Base-by-base conservation (phyloP, 495 filamentous ascomycete species). In the Xylaria intraflava region DNA sequence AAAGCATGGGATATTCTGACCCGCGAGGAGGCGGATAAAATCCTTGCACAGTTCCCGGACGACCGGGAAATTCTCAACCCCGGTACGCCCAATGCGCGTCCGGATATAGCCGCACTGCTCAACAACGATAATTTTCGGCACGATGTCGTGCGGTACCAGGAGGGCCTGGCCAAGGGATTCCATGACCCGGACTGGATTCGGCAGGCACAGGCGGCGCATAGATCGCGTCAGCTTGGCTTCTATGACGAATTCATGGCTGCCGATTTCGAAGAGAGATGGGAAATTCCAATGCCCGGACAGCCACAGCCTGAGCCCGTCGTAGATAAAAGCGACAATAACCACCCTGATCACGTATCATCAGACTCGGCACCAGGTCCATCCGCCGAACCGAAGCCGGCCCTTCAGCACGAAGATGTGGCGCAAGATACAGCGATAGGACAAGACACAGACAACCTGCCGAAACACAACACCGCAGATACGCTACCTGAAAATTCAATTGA, bases 191-290 rank as follows among this genome's bases (percentile, higher is more conserved):
- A 78, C 55, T 93, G 88, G 88, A 72, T 84, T 46, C 66, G 58
- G 9, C 71, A 85, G 56, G 88, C 88, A 3, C 77, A 78, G 59
- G 58, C 71, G 38, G 87, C 88, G 6, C 78, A 84, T 62, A 61
- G 75, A 49, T 71, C 81, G 58, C 79, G 88, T 41, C 68, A 71
- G n/a, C 65, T 73, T 2, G 88, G 89, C n/a, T 71, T 78, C 17
- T 92, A 86, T 58, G 83, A 92, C 55, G 68, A 77, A 6, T 87
- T 80, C 65, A 83, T 89, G 62, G 79, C 82, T 44, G 57, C 72
- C 3, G 75, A 85, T 35, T 86, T 83, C 31, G 82, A 89, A 67
- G 66, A 78, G 30, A 84, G 81, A 51, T 95, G 87, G 87, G 83
- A 79, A 0, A 78, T 86, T 50, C 81, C 84, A 47, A 77, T 75